These are phyloP conservation scores for Xerocomus spinulosus DNA, from an alignment of 768 basidiomycete species.

Conservation along the genomic window DNA sequence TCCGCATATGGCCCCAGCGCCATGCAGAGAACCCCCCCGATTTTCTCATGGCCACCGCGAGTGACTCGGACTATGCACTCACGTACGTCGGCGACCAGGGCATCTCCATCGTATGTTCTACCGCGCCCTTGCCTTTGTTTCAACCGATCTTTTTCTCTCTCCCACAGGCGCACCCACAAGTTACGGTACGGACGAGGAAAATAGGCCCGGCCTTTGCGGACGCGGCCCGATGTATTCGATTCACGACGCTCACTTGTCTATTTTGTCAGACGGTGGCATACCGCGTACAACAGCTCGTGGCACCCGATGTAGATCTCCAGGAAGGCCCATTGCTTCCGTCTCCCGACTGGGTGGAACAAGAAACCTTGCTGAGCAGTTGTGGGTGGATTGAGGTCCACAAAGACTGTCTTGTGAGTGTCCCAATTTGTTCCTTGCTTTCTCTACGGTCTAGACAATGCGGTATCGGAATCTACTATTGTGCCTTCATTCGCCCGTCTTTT, in stretches of 20 bases:
- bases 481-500: background rate
- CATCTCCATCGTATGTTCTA: constrained; percentile 53
- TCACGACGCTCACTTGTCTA: constrained; percentile 64
- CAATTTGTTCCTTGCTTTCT: background rate
- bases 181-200: constrained; percentile 62
- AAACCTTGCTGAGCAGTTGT: constrained; percentile 57
- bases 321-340: constrained; percentile 66
- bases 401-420: constrained; percentile 58
- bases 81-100: constrained; percentile 67
- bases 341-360: constrained; percentile 73
- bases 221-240: constrained; percentile 50
- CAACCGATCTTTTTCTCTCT: constrained; percentile 5
- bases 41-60: constrained; percentile 27
- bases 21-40: constrained; percentile 27
- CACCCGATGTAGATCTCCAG: constrained; percentile 52
- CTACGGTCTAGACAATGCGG: background rate
- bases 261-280: constrained; percentile 62
- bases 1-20: constrained; percentile 46
- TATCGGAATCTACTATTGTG: constrained; percentile 1
- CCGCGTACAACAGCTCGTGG: constrained; percentile 60
- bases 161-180: constrained; percentile 58
- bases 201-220: constrained; percentile 40
- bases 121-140: background rate
- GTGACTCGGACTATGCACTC: constrained; percentile 42
- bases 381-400: constrained; percentile 75